Evolutionary conservation across 371 early-diverging fungal genomes (phyloP), one percentile per base, ranked within the genome.

Genomic region (Mucor piriformis): DNA sequence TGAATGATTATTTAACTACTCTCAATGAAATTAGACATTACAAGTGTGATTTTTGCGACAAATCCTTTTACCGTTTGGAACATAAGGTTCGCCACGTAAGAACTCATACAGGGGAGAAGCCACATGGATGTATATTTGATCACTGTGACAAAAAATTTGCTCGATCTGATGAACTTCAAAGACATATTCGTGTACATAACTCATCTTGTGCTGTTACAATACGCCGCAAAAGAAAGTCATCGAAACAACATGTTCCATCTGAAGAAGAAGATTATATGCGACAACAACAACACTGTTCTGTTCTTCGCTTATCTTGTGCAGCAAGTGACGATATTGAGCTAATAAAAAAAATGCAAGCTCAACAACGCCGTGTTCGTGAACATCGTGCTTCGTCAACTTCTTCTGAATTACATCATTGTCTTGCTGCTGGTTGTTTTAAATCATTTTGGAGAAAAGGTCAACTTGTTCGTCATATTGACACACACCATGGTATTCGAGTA

Each of bases 71-170:
- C 56, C 88, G 90, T n/a, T 79, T 88, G 24, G 90, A 90, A 63
- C 90, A 90, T 61, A 85, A 87, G 70, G 87, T 86, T 18, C 84
- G 94, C 37, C 94, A 95, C 74, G 87, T 91, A 47, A 83, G 92
- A 58, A 93, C 92, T 2, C 95, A 94, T 65, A 94, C 95, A 5
- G 94, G 94, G 20, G 95, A 95, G 64, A 90, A 87, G 49, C 94
- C 95, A 2, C 91, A 87, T 67, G 84, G 74, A 21, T 95, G 95
- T 70, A 76, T 79, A 15, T 82, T 76, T 53, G 78, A 81, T 6
- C 81, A 83, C 52, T 95, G 95, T 61, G 82, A 84, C 34, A 92
- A 92, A 71, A 76, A 88, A 12, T 95, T 95, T 74, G 85, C 93
- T 32, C 82, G 94, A 23, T 90, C 92, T 11, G 96, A 95, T 72